A percentile compares a stretch with the other conserved stretches of the same genome.
Evolutionary conservation across 2,329 filamentous ascomycete species (phyloP).

Genomic region (Scopulariopsis brevicaulis): DNA sequence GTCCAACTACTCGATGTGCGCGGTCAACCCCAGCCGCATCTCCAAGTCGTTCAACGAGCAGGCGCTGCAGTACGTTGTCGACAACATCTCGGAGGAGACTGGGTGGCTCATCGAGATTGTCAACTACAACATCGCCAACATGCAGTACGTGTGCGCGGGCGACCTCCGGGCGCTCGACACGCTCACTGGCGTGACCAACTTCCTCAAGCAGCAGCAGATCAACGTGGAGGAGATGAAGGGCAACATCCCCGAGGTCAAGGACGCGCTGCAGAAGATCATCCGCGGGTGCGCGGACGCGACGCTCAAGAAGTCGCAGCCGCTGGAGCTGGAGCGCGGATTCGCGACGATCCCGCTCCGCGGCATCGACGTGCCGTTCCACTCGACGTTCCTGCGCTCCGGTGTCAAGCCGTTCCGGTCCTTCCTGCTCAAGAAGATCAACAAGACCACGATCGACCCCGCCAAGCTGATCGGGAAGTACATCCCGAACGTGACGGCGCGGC

Average conservation of each 20-base stretch:
- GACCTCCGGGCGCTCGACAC: slow-evolving; percentile 62
- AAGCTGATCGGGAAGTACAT: slow-evolving; percentile 99
- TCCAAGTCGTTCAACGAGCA: slow-evolving; percentile 98
- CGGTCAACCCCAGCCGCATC: slow-evolving; percentile 95
- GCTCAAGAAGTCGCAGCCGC: slow-evolving; percentile 73
- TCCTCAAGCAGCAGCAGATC: slow-evolving; percentile 91
- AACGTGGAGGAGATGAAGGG: slow-evolving; percentile 91
- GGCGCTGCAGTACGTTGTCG: slow-evolving; percentile 91
- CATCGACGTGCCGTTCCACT: slow-evolving; percentile 99
- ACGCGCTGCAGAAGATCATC: slow-evolving; percentile 83
- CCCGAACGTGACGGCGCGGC: slow-evolving; percentile 92
- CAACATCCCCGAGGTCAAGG: slow-evolving; percentile 84
- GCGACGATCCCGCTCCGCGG: slow-evolving; percentile 94
- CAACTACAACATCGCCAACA: slow-evolving; percentile 80
- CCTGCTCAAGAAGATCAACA: slow-evolving; percentile 99
- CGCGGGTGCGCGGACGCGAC: slow-evolving; percentile 78
- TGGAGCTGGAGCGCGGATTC: slow-evolving; percentile 88
- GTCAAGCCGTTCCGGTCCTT: slow-evolving; percentile 99
- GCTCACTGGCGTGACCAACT: slow-evolving; percentile 76
- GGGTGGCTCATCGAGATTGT: slow-evolving; percentile 97
- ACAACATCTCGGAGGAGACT: slow-evolving; percentile 88
- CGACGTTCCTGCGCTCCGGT: slow-evolving; percentile 91
- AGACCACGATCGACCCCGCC: slow-evolving; percentile 93
- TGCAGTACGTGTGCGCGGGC: slow-evolving; percentile 64
- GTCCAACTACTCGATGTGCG: slow-evolving; percentile 99